Percentiles rank a stretch among this genome's conserved stretches.
Evolutionary conservation across 2,329 filamentous ascomycete species (phyloP).

Genomic region (Aspergillus costaricaensis): DNA sequence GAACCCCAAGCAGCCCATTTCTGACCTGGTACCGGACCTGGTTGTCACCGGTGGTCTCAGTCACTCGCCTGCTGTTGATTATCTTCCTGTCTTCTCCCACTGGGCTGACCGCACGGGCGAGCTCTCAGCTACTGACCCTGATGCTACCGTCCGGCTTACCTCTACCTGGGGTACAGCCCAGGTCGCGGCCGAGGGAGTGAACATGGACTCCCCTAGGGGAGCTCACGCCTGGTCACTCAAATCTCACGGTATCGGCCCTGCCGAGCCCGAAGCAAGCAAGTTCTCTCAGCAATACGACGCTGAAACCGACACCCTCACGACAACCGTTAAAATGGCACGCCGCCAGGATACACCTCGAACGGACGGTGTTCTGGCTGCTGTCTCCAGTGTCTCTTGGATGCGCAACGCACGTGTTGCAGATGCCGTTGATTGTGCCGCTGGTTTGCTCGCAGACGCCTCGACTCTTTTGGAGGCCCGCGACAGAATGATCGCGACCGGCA

Average conservation of each 20-base stretch:
- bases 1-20: background rate
- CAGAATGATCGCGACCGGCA: background rate
- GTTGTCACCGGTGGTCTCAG: background rate
- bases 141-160: background rate
- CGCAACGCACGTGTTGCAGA: slow-evolving; percentile 5
- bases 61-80: background rate
- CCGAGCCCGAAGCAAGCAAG: background rate
- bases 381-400: background rate
- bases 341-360: background rate
- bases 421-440: slow-evolving; percentile 4
- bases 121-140: background rate
- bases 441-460: background rate
- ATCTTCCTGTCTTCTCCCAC: background rate
- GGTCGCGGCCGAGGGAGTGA: background rate
- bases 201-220: background rate
- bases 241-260: background rate
- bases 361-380: background rate
- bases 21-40: background rate
- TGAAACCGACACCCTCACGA: background rate
- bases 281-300: background rate
- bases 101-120: background rate
- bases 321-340: background rate
- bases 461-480: background rate
- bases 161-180: background rate
- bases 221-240: background rate